Evolutionary conservation across 768 basidiomycete genomes (phyloP).

Genomic region (Russula ochroleuca): DNA sequence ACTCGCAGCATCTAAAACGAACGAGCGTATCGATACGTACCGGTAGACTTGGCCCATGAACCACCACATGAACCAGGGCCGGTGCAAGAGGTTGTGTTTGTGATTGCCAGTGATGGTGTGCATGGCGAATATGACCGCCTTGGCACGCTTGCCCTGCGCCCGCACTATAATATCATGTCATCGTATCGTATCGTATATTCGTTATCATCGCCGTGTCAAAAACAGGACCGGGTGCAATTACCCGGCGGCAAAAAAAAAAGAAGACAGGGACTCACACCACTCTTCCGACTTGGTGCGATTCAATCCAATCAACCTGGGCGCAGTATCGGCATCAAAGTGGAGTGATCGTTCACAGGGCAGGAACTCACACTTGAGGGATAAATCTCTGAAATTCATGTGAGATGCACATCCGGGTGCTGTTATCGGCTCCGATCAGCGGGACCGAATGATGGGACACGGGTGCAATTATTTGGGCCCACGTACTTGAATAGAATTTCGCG

Average conservation of each 20-base stretch:
- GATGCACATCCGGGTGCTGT: slow-evolving; percentile 64
- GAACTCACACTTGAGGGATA: slow-evolving; percentile 54
- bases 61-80: slow-evolving; percentile 68
- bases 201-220: slow-evolving; percentile 2
- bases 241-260: neutral
- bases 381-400: slow-evolving; percentile 64
- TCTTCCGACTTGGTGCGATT: slow-evolving; percentile 56
- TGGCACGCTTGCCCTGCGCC: slow-evolving; percentile 39
- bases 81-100: slow-evolving; percentile 44
- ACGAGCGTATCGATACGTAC: slow-evolving; percentile 31
- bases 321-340: slow-evolving; percentile 32
- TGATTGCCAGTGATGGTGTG: slow-evolving; percentile 50
- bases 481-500: slow-evolving; percentile 77
- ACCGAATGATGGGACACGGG: neutral
- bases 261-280: slow-evolving; percentile 51
- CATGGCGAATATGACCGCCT: slow-evolving; percentile 53
- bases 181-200: no score
- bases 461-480: slow-evolving; percentile 30
- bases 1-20: neutral
- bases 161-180: slow-evolving; percentile 17
- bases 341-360: slow-evolving; percentile 16
- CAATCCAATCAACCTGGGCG: slow-evolving; percentile 32
- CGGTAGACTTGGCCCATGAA: slow-evolving; percentile 65
- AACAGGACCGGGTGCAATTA: slow-evolving; percentile 22
- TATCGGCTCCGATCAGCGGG: slow-evolving; percentile 23